These are phyloP conservation scores for Trichosporon asahii DNA, from an alignment of 1,284 basidiomycete genomes.

Conservation along the genomic window DNA sequence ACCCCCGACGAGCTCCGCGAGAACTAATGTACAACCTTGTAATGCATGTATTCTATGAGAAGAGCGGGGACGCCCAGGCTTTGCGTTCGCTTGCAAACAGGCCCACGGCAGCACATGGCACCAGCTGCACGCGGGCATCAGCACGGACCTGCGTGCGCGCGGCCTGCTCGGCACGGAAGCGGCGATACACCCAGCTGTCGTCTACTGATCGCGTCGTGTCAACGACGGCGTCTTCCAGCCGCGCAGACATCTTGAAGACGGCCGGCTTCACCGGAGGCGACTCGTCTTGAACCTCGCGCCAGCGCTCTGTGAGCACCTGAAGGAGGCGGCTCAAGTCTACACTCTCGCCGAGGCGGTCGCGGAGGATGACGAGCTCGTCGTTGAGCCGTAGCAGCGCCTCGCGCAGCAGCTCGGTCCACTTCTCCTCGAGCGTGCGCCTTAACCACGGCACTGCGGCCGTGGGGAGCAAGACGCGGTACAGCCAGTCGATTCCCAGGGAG, in stretches of 20 bases:
- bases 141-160: background rate
- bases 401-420: background rate
- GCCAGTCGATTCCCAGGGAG: background rate
- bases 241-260: background rate
- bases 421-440: background rate
- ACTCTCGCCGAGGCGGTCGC: background rate
- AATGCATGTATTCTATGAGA: slow-evolving; percentile 4
- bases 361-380: background rate
- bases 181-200: background rate
- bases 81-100: background rate
- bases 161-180: background rate
- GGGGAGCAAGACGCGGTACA: background rate
- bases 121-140: background rate
- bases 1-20: slow-evolving; percentile 22
- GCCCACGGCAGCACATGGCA: background rate
- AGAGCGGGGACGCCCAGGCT: background rate
- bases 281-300: background rate
- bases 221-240: background rate
- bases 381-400: background rate
- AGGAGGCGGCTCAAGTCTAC: background rate
- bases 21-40: background rate
- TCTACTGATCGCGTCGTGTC: background rate
- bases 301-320: background rate
- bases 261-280: background rate
- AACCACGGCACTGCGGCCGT: background rate